Evolutionary conservation across 1,284 basidiomycete genomes (phyloP), one percentile per base, ranked within the genome.

Genomic region (Microbotryum lychnidis-dioicae): DNA sequence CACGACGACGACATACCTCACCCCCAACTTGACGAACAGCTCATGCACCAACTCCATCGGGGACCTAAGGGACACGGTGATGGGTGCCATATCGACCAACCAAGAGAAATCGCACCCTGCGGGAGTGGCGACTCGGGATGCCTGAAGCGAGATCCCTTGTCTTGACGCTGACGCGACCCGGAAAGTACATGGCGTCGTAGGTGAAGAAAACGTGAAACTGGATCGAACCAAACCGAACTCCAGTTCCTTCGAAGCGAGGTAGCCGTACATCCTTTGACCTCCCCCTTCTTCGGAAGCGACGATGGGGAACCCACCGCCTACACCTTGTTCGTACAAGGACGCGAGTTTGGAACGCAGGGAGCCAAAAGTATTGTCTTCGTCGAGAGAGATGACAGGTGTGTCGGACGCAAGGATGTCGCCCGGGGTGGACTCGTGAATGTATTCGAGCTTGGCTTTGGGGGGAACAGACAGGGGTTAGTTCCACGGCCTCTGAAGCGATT

Each of bases 301-400:
- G 61, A 97, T 87, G 0, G 93, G 93, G 76, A 98, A 91, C 2
- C 92, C 93, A 46, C 84, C 81, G 73, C 94, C 92, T n/a, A 85
- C 80, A 12, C 86, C 87, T 20, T 79, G 75, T 20, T 79, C 73
- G 56, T 84, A 77, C 20, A 87, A 77, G 4, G 73, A 75, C 66
- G 83, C 79, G 14, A 92, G 80, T 71, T 87, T 83, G 64, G 84
- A 83, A 48, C 83, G 78, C 29, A 94, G 78, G 48, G 78, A 82
- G 69, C 80, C 79, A 20, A 89, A 85, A 0, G 87, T 91, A 71
- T 91, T 91, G 58, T 73, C 73, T 33, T 75, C 75, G 70, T 89
- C 87, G 20, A 86, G 74, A 21, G 80, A 79, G 69, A 92, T 87
- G 46, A 82, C 85, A 4, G 49, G 59, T 2, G 54, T 44, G 29